phyloP scores from a whole-genome alignment of 2,329 filamentous ascomycete species.

The Graphilbum fragrans region DNA sequence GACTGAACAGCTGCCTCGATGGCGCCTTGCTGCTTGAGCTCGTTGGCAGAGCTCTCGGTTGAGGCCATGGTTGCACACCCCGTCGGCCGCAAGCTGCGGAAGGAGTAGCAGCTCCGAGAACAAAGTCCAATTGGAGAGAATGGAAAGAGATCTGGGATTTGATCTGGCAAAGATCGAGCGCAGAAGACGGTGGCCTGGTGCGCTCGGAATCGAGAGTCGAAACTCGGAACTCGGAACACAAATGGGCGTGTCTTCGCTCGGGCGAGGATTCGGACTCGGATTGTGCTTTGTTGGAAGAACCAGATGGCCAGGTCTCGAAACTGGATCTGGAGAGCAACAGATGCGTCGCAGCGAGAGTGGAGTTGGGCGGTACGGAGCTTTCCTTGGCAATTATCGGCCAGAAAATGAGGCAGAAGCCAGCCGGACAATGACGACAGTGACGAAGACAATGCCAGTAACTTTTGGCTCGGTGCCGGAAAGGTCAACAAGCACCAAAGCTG shows the following conservation, averaged over 20 bases:
- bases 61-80: constrained; percentile 17
- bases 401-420: too few species aligned
- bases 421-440: too few species aligned
- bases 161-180: not conserved
- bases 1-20: constrained; percentile 67
- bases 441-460: too few species aligned
- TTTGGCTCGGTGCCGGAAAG: too few species aligned
- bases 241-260: too few species aligned
- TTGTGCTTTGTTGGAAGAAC: too few species aligned
- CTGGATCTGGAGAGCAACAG: too few species aligned
- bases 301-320: too few species aligned
- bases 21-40: constrained; percentile 73
- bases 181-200: not conserved
- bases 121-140: not conserved
- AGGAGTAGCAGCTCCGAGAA: not conserved
- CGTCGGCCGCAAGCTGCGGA: not conserved
- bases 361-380: not conserved
- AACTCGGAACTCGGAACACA: too few species aligned
- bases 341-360: not conserved
- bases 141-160: not conserved
- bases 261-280: too few species aligned
- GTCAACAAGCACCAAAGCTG: too few species aligned
- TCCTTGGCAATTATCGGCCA: not conserved
- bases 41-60: constrained; percentile 21
- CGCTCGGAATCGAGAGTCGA: too few species aligned